Evolutionary conservation across 2,329 filamentous ascomycete species (phyloP).

Genomic region (Nothomitra cinnamomea): DNA sequence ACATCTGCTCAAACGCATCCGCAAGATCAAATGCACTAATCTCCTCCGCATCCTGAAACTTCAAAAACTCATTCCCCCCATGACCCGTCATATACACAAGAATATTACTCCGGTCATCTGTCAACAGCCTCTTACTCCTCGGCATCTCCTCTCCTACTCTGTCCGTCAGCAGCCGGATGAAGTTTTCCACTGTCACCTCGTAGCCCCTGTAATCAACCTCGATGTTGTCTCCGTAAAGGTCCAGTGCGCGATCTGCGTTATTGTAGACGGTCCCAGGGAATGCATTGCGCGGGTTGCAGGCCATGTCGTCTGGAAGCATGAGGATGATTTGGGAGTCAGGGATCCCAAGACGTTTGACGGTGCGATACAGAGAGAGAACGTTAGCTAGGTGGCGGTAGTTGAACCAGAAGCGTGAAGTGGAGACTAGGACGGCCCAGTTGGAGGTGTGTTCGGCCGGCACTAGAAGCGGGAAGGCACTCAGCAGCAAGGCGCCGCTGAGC

Average conservation of each 20-base stretch:
- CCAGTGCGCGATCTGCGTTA: constrained; percentile 87
- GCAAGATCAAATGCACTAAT: constrained; percentile 93
- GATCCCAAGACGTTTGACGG: constrained; percentile 92
- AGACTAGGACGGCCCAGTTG: constrained; percentile 98
- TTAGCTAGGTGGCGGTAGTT: constrained; percentile 98
- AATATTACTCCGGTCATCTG: constrained; percentile 91
- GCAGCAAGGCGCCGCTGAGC: not conserved
- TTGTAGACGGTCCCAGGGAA: constrained; percentile 98
- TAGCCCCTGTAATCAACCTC: constrained; percentile 98
- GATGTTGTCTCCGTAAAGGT: constrained; percentile 96
- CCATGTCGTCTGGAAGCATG: constrained; percentile 99
- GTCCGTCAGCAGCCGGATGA: constrained; percentile 88
- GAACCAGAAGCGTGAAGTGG: constrained; percentile 98
- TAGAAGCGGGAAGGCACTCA: constrained; percentile 10
- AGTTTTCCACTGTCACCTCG: constrained; percentile 97
- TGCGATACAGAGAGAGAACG: constrained; percentile 91
- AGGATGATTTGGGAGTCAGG: constrained; percentile 98
- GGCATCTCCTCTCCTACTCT: constrained; percentile 90
- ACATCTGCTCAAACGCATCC: constrained; percentile 98
- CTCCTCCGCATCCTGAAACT: constrained; percentile 96
- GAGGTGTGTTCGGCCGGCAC: constrained; percentile 67
- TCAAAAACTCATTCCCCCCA: constrained; percentile 92
- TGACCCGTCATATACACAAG: constrained; percentile 99
- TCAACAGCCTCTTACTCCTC: constrained; percentile 80
- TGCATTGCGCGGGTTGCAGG: constrained; percentile 94